phyloP scores from a whole-genome alignment of 2,329 filamentous ascomycete species.

The Penicillium sp. region DNA sequence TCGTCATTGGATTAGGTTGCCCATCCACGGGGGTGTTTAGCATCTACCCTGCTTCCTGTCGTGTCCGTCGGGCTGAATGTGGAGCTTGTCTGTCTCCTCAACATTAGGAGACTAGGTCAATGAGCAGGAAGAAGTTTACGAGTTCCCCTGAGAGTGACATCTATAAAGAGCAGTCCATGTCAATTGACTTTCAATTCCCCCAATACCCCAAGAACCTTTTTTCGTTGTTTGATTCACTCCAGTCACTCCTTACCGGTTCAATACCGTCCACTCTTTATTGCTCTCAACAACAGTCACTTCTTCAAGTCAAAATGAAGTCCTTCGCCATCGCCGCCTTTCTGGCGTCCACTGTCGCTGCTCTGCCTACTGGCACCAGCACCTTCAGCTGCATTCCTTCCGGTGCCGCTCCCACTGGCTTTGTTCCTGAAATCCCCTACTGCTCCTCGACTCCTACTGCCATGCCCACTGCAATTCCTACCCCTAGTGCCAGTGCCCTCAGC shows the following conservation, averaged over 20 bases:
- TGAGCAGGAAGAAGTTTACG: background rate
- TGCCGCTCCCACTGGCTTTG: conserved; percentile 12
- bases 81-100: conserved; percentile 5
- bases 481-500: background rate
- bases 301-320: conserved; percentile 22
- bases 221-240: conserved; percentile 11
- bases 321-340: conserved; percentile 22
- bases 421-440: conserved; percentile 9
- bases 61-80: conserved; percentile 2
- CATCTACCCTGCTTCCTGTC: conserved; percentile 1
- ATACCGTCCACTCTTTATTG: conserved; percentile 24
- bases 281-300: conserved; percentile 18
- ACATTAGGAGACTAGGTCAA: conserved; percentile 4
- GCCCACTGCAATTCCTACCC: background rate
- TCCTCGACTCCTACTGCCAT: conserved; percentile 1
- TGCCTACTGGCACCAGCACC: conserved; percentile 13
- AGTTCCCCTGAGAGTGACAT: conserved; percentile 4
- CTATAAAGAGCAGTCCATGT: conserved; percentile 14
- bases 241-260: conserved; percentile 19
- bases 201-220: conserved; percentile 14
- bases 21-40: background rate
- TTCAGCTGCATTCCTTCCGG: conserved; percentile 6
- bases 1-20: conserved; percentile 6
- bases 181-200: conserved; percentile 9
- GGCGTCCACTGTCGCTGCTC: conserved; percentile 19